Evolutionary conservation across 83 land plant genomes (phyloP), one percentile per base, ranked within the genome.

Genomic region (Thuja plicata): DNA sequence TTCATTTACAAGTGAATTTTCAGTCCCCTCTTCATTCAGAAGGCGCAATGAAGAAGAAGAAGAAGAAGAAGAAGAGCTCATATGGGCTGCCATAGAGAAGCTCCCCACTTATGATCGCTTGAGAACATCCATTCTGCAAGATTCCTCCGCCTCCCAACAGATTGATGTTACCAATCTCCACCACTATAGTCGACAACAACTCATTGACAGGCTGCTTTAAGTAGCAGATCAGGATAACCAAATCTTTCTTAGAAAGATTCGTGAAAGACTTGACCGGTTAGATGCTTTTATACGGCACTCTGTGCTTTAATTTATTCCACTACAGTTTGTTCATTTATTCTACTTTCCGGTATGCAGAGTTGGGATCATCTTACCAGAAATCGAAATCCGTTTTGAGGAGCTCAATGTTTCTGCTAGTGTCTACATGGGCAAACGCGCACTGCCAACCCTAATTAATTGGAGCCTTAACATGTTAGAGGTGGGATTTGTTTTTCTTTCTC

Each of bases 361-460:
- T 73, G 94, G 92, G 52, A 87, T 93, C n/a, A 48, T 87, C 19
- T 91, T 93, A 55, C 94, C 94, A 0, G 89, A 93, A 34, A 86
- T 93, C n/a, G 94, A 93, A 45, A 91, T 93, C 24, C 40, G 94
- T 16, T 93, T 86, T 60, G 92, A 92, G 88, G 84, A 93, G 78
- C 55, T 93, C 43, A 92, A 87, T 11, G 90, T 92, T 24, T 89
- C 89, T 16, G 94, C 94, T 0, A 80, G 90, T 45, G 92, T 90
- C 88, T 87, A 91, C 71, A 85, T 93, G 5, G 96, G 96, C 0
- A 89, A 71, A 35, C 90, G 96, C 73, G 94, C 96, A 7, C 77
- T 93, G 74, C 96, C 96, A 12, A 93, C 95, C 1, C 92, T 95
- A 8, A 54, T 74, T 71, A 95, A 95, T 55, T 78, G 89, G 8